A percentile compares a stretch with the other conserved stretches of the same genome.
phyloP scores from a whole-genome alignment of 345 rosid genomes.

The Citrus unshiu region DNA sequence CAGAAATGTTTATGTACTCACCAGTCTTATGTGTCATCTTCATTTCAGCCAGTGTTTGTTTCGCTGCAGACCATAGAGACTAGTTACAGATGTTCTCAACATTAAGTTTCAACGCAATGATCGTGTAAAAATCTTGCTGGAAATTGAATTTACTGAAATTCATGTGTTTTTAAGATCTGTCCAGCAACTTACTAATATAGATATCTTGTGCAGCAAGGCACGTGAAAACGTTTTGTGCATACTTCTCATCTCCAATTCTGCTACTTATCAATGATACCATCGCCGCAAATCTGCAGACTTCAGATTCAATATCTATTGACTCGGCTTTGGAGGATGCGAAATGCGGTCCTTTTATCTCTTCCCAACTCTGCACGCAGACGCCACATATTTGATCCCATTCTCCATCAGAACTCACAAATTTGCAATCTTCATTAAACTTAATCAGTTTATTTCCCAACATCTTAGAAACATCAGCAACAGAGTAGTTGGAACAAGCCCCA shows the following conservation, averaged over 20 bases:
- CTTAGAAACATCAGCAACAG: constrained; percentile 27
- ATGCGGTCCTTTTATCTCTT: constrained; percentile 13
- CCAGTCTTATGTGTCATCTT: constrained; percentile 15
- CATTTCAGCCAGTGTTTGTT: constrained; percentile 9
- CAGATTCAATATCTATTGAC: constrained; percentile 2
- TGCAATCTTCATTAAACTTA: constrained; percentile 23
- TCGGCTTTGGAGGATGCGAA: background rate
- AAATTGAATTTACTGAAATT: background rate
- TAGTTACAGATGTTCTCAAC: background rate
- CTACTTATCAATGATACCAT: constrained; percentile 36
- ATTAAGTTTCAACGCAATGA: background rate
- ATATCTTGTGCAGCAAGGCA: constrained; percentile 27
- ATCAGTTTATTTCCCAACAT: constrained; percentile 21
- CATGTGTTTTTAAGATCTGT: background rate
- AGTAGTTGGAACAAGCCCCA: constrained; percentile 39
- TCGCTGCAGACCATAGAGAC: constrained; percentile 6
- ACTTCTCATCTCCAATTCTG: constrained; percentile 25
- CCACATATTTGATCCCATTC: constrained; percentile 18
- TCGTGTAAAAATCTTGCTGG: background rate
- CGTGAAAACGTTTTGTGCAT: constrained; percentile 15
- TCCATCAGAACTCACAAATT: constrained; percentile 9
- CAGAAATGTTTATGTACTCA: background rate
- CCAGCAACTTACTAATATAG: constrained; percentile 15
- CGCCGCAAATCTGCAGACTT: constrained; percentile 42
- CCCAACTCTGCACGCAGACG: constrained; percentile 35